Percentiles rank a stretch among this genome's conserved stretches.
phyloP scores from a whole-genome alignment of 345 rosid genomes.

The Litchi chinensis region DNA sequence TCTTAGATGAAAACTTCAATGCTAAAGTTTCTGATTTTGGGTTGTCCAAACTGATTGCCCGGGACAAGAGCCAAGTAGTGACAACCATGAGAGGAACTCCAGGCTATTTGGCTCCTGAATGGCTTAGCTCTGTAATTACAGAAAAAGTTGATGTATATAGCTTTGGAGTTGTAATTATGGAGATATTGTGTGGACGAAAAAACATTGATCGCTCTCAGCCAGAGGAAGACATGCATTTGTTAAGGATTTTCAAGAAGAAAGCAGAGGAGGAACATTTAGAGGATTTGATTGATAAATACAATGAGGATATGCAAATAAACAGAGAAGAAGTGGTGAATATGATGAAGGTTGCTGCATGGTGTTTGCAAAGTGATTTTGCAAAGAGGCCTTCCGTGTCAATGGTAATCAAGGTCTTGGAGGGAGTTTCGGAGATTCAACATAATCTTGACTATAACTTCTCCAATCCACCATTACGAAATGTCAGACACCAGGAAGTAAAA shows the following conservation, averaged over 20 bases:
- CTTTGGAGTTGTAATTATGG: constrained; percentile 36
- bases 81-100: constrained; percentile 30
- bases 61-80: constrained; percentile 28
- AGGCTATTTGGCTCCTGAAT: constrained; percentile 26
- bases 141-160: constrained; percentile 39
- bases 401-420: too few species aligned
- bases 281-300: constrained; percentile 28
- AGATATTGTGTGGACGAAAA: constrained; percentile 30
- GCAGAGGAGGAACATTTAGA: constrained; percentile 20
- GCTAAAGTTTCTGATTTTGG: constrained; percentile 37
- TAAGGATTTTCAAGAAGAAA: constrained; percentile 17
- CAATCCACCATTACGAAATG: not conserved
- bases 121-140: constrained; percentile 24
- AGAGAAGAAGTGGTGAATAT: constrained; percentile 23
- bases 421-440: too few species aligned
- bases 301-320: constrained; percentile 22
- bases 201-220: constrained; percentile 17
- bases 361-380: too few species aligned
- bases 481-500: not conserved
- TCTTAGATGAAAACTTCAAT: constrained; percentile 28
- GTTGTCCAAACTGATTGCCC: constrained; percentile 20
- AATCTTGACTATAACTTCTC: constrained; percentile 17
- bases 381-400: too few species aligned
- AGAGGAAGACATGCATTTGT: constrained; percentile 27
- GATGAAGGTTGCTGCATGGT: constrained; percentile 34